Evolutionary conservation across 345 rosid genomes (phyloP).

Genomic region (Syzygium jambos): DNA sequence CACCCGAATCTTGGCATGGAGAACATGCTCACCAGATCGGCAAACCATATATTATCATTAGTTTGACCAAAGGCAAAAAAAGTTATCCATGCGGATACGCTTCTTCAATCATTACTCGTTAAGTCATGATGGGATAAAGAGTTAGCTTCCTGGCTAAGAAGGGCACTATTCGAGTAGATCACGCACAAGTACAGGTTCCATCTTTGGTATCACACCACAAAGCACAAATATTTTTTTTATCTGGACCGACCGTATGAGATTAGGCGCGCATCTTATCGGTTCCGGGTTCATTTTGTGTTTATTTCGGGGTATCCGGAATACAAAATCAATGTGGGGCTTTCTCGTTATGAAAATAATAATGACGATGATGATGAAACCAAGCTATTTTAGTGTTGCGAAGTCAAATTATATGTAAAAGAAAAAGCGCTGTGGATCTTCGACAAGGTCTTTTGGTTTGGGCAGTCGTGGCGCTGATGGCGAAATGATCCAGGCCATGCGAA

Average conservation of each 20-base stretch:
- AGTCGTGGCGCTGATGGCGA: not conserved
- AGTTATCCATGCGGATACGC: not conserved
- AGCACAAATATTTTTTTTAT: not conserved
- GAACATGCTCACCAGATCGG: not conserved
- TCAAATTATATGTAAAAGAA: not conserved
- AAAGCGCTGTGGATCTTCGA: not conserved
- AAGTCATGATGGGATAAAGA: not conserved
- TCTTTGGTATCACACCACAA: not conserved
- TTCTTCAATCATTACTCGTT: not conserved
- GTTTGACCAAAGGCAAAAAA: not conserved
- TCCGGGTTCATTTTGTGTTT: not conserved
- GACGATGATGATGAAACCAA: not conserved
- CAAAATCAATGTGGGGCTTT: not conserved
- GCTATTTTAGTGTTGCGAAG: not conserved
- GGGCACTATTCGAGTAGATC: not conserved
- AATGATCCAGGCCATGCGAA: not conserved
- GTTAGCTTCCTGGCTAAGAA: not conserved
- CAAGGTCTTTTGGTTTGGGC: not conserved
- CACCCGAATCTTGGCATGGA: not conserved
- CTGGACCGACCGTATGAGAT: accelerated
- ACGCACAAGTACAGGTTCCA: not conserved
- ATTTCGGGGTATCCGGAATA: accelerated
- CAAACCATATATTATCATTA: not conserved
- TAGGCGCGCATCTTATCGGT: accelerated
- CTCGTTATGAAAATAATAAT: not conserved